phyloP scores from a whole-genome alignment of 2,329 filamentous ascomycete species.

The Ophiostoma perfectum region DNA sequence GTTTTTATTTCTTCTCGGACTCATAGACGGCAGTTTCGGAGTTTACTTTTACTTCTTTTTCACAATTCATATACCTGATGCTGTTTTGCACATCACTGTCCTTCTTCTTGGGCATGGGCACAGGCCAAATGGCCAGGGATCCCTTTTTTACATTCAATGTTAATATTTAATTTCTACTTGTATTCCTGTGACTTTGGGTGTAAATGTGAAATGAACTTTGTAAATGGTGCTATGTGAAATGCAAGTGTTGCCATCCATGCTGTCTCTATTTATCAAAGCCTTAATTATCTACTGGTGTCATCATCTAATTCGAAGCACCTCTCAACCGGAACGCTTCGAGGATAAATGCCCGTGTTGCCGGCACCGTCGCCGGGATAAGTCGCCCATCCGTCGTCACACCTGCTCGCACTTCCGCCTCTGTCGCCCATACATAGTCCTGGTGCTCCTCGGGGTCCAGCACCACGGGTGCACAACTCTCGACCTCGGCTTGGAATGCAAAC shows the following conservation, averaged over 20 bases:
- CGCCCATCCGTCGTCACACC: slow-evolving; percentile 16
- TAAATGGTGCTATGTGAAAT: not conserved
- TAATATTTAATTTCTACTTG: slow-evolving; percentile 18
- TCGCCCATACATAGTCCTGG: slow-evolving; percentile 34
- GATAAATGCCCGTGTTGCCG: slow-evolving; percentile 14
- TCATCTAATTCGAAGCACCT: no score
- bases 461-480: slow-evolving; percentile 21
- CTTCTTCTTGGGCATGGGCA: slow-evolving; percentile 8
- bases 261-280: no score
- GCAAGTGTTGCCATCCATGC: no score
- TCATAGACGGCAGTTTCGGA: slow-evolving; percentile 23
- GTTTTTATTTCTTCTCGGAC: slow-evolving; percentile 15
- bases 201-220: no score
- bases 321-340: slow-evolving; percentile 25
- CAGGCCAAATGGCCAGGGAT: slow-evolving; percentile 12
- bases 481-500: slow-evolving; percentile 31
- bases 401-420: slow-evolving; percentile 32
- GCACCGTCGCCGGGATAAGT: slow-evolving; percentile 19
- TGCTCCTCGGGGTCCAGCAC: slow-evolving; percentile 35
- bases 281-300: slow-evolving; percentile 12
- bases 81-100: slow-evolving; percentile 13
- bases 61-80: slow-evolving; percentile 10
- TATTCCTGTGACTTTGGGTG: not conserved
- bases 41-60: slow-evolving; percentile 11
- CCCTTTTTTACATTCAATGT: slow-evolving; percentile 16